Evolutionary conservation across 148 eudicot genomes (phyloP).

Genomic region (Beta vulgaris): DNA sequence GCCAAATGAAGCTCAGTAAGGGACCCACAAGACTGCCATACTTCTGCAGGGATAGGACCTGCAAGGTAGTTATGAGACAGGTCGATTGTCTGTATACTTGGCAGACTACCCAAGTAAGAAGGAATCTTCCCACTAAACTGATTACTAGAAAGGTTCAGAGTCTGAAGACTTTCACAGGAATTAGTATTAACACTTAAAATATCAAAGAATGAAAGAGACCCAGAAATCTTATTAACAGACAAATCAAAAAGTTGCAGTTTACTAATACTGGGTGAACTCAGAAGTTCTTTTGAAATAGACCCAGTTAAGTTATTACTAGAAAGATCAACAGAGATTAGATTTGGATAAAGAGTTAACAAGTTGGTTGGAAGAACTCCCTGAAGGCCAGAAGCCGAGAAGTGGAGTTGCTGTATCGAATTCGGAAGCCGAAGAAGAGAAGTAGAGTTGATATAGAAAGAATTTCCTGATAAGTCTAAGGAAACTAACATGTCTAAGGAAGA

Average conservation of each 20-base stretch:
- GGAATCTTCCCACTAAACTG: constrained; percentile 58
- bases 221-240: constrained; percentile 54
- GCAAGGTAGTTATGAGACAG: constrained; percentile 70
- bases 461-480: constrained; percentile 60
- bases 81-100: constrained; percentile 57
- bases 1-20: constrained; percentile 60
- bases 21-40: constrained; percentile 63
- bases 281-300: constrained; percentile 38
- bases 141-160: constrained; percentile 54
- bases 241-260: constrained; percentile 61
- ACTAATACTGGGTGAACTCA: constrained; percentile 21
- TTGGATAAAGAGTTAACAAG: constrained; percentile 42
- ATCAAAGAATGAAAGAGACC: constrained; percentile 36
- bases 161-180: constrained; percentile 37
- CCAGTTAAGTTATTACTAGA: constrained; percentile 70
- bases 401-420: constrained; percentile 43
- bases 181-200: constrained; percentile 32
- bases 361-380: constrained; percentile 53
- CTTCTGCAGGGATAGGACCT: constrained; percentile 58
- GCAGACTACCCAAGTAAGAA: constrained; percentile 42
- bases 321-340: constrained; percentile 55
- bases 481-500: constrained; percentile 56
- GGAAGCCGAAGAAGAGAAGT: constrained; percentile 68
- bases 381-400: constrained; percentile 53
- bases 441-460: constrained; percentile 54